Evolutionary conservation across 768 basidiomycete genomes (phyloP), one percentile per base, ranked within the genome.

Genomic region (Agaricus sinodeliciosus): DNA sequence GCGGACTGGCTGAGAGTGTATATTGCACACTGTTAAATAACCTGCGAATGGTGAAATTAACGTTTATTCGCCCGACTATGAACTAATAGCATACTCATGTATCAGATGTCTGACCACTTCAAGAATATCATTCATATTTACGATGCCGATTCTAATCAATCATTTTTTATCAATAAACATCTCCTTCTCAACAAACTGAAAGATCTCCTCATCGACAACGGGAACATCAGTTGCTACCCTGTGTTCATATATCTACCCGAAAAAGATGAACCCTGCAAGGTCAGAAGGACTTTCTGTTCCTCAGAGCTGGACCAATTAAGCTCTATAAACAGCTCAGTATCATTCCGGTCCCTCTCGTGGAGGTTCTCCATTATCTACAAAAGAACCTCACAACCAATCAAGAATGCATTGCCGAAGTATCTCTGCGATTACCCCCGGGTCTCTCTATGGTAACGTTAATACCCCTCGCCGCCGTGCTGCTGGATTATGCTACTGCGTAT

Each of bases 401-500:
- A 13, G 16, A 15, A 9, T 43, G 53, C 16, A 26, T 34, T 12
- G 3, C 19, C 55, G 8, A 42, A 47, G n/a, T 49, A 0, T 66
- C 68, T 9, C 57, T 68, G 49, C 61, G 65, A 44, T 57, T 77
- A 26, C 60, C 69, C 9, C 51, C 57, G 39, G 49, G 49, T 22
- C 58, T 69, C 12, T 45, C 67, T 4, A 56, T 63, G 15, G 58
- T 63, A 51, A 60, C 51, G 9, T 63, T 69, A 1, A 66, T 86
- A 39, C 77, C 84, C 12, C 68, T 86, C 4, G 80, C 84, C 3
- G 84, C 73, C 1, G 55, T 82, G 7, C 62, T 85, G 22, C 74
- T 85, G 31, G 83, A 83, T 54, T 86, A 85, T 58, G 78, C 79
- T 8, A 74, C 84, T 8, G 72, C 75, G 19, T 82, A 82, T 46